Base-by-base conservation (phyloP, 257 asterid species). In the Catharanthus roseus region DNA sequence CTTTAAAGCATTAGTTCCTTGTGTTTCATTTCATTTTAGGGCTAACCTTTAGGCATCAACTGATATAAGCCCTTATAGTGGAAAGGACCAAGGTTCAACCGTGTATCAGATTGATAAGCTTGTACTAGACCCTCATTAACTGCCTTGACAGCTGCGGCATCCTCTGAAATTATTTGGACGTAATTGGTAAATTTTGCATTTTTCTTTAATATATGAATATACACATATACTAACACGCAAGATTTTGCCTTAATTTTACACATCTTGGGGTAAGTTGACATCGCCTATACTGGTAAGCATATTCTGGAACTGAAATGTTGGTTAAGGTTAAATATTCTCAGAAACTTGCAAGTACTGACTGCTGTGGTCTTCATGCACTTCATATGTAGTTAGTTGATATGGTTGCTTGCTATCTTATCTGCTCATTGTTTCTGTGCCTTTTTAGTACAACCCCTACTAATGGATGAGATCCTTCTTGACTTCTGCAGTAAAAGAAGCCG, bases 401-500 rank as follows among this genome's bases (percentile, higher is more conserved):
- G 65, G 57, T 60, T 62, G 69, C 34, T 33, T 66, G 6, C 54
- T 67, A n/a, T 19, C 57, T 38, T 53, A 39, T 77, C 54, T 41
- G 12, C 29, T 0, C 41, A 4, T 42, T 11, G 33, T 34, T 34
- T 34, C 47, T 7, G 5, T 18, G 26, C 9, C 34, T 36, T 21
- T 0, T 61, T 38, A 45, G 6, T 16, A 39, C 44, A 8, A 45
- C 18, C 60, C 50, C 24, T 44, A 15, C 57, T 67, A 56, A 58
- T 69, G 36, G 39, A 36, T 65, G 39, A 76, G 69, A 69, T 49
- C 36, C 63, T 57, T 51, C 56, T 49, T 24, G 71, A 34, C 23
- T 71, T 62, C 31, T 76, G 78, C 85, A 88, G 98, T 88, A 74
- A 89, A 74, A 84, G 97, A 95, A 86, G 83, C 95, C 3, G 99